phyloP scores from a whole-genome alignment of 768 basidiomycete genomes.

The Podaxis sp. region DNA sequence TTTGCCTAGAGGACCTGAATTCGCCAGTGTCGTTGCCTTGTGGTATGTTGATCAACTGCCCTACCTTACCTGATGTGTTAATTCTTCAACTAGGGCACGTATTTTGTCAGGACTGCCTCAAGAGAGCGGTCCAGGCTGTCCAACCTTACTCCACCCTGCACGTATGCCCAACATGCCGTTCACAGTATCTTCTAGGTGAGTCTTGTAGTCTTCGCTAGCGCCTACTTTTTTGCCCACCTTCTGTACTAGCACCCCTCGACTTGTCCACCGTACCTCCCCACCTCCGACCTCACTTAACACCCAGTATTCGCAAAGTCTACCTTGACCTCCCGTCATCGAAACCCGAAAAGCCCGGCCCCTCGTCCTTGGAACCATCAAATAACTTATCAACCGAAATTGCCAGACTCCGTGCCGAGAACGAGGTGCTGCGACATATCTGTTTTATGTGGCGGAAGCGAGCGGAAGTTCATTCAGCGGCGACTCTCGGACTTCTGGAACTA shows the following conservation, averaged over 20 bases:
- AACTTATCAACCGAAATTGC: slow-evolving; percentile 34
- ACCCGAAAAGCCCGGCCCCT: slow-evolving; percentile 17
- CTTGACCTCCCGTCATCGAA: slow-evolving; percentile 35
- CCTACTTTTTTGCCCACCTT: not conserved
- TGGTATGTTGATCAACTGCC: slow-evolving; percentile 39
- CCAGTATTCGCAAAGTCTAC: slow-evolving; percentile 57
- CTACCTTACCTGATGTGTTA: not conserved
- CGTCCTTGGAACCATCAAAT: not conserved
- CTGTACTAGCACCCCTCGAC: slow-evolving; percentile 43
- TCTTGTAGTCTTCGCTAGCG: slow-evolving; percentile 12
- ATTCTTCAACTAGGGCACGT: slow-evolving; percentile 48
- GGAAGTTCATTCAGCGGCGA: slow-evolving; percentile 49
- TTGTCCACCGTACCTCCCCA: slow-evolving; percentile 52
- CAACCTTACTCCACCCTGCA: slow-evolving; percentile 47
- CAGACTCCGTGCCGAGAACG: slow-evolving; percentile 44
- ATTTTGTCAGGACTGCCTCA: slow-evolving; percentile 62
- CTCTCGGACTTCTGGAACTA: slow-evolving; percentile 44
- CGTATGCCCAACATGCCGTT: slow-evolving; percentile 58
- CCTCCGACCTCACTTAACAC: slow-evolving; percentile 55
- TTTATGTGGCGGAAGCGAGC: slow-evolving; percentile 49
- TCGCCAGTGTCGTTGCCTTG: slow-evolving; percentile 63
- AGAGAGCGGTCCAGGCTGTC: slow-evolving; percentile 47
- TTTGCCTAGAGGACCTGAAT: slow-evolving; percentile 57
- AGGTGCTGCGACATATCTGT: slow-evolving; percentile 40
- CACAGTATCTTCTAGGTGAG: slow-evolving; percentile 54